Conservation (phyloP, 805 yeast species). For the Ogataea pilisensis region DNA sequence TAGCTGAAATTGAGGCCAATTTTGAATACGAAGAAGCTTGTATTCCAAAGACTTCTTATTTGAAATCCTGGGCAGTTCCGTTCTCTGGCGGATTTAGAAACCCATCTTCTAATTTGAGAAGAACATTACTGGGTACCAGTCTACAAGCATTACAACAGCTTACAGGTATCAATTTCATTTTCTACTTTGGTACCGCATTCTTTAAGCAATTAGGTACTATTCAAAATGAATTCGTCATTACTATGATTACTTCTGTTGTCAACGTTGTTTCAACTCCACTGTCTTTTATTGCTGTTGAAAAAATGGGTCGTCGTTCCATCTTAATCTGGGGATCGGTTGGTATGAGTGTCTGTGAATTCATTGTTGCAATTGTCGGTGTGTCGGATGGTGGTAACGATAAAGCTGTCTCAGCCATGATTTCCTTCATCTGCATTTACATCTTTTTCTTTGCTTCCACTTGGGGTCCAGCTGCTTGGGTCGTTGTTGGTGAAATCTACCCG, state of each 20-base stretch:
- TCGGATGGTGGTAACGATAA: conserved; percentile 24
- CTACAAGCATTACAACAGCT: conserved; percentile 61
- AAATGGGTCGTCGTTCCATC: conserved; percentile 53
- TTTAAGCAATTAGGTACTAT: conserved; percentile 50
- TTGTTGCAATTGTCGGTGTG: conserved; percentile 45
- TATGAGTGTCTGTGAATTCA: conserved; percentile 51
- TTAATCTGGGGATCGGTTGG: conserved; percentile 46
- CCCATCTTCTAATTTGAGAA: conserved; percentile 37
- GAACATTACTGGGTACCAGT: conserved; percentile 40
- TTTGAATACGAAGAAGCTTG: conserved; percentile 41
- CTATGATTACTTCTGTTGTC: conserved; percentile 50
- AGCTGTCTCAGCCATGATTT: conserved; percentile 32
- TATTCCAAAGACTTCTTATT: conserved; percentile 34
- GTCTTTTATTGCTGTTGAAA: conserved; percentile 51
- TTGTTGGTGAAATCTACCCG: conserved; percentile 60
- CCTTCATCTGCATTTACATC: conserved; percentile 56
- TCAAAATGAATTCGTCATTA: conserved; percentile 45
- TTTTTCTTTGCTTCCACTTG: conserved; percentile 78
- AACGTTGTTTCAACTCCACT: conserved; percentile 51
- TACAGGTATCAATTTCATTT: conserved; percentile 73
- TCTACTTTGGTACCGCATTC: conserved; percentile 70
- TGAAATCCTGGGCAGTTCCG: conserved; percentile 39
- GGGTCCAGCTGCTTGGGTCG: conserved; percentile 80
- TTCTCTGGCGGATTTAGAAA: conserved; percentile 38
- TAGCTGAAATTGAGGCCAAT: conserved; percentile 48